phyloP scores from a whole-genome alignment of 106 monocot genomes.

The Allium sativum region DNA sequence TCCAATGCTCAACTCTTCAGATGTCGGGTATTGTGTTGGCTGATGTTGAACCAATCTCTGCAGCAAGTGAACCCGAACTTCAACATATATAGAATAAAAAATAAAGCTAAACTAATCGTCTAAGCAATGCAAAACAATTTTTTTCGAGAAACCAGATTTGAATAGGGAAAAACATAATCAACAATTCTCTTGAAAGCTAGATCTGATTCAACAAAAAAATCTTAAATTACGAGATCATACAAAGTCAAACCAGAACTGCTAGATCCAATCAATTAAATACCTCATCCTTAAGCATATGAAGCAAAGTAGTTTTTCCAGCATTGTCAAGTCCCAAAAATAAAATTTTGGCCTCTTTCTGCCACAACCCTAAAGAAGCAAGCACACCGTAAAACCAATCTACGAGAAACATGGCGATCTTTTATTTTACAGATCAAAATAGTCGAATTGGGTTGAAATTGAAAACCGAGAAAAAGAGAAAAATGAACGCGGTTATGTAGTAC shows the following conservation, averaged over 20 bases:
- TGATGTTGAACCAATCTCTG: slow-evolving; percentile 70
- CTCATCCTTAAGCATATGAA: slow-evolving; percentile 79
- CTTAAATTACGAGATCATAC: too few relatives aligned
- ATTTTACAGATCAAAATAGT: too few relatives aligned
- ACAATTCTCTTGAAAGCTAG: not conserved
- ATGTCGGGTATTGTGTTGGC: slow-evolving; percentile 69
- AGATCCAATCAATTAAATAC: slow-evolving; percentile 13
- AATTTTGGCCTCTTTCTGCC: slow-evolving; percentile 83
- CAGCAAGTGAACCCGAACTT: not conserved
- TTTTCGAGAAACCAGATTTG: not conserved
- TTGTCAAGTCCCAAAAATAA: slow-evolving; percentile 69
- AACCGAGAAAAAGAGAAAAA: too few relatives aligned
- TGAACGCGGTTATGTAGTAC: too few relatives aligned
- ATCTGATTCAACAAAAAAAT: too few relatives aligned
- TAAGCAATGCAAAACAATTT: too few relatives aligned
- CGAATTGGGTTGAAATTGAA: too few relatives aligned
- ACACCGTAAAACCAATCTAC: slow-evolving; percentile 67
- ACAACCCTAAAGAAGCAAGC: slow-evolving; percentile 62
- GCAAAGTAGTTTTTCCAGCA: slow-evolving; percentile 64
- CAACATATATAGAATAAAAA: too few relatives aligned
- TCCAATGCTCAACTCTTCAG: slow-evolving; percentile 67
- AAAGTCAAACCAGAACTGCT: too few relatives aligned
- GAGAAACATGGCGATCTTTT: slow-evolving; percentile 26
- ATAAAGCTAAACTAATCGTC: too few relatives aligned
- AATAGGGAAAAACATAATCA: slow-evolving; percentile 1